phyloP scores from a whole-genome alignment of 208 protist genomes.

The Crithidia bombi region DNA sequence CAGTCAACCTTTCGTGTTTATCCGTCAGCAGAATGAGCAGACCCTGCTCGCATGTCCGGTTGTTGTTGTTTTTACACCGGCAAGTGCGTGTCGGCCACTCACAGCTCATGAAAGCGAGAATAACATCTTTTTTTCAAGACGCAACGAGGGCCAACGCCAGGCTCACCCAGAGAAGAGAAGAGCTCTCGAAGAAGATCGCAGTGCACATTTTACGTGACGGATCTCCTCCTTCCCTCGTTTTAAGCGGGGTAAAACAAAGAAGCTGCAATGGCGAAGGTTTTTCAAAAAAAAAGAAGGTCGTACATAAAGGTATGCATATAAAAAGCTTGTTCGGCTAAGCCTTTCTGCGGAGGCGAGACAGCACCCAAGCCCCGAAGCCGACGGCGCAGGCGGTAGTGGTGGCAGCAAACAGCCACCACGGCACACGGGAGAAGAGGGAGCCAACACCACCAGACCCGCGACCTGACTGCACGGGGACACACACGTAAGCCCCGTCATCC shows the following conservation, averaged over 20 bases:
- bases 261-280: neutral
- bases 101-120: no score
- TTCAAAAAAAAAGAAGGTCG: neutral
- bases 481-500: conserved; percentile 11
- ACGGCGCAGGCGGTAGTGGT: neutral
- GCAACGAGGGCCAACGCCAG: no score
- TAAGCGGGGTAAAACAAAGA: conserved; percentile 1
- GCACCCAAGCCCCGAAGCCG: neutral
- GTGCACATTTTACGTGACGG: no score
- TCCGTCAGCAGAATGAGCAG: no score
- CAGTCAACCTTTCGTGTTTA: neutral
- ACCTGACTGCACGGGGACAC: neutral
- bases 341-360: neutral
- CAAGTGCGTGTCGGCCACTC: no score
- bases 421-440: neutral
- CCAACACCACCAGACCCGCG: no score
- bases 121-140: no score
- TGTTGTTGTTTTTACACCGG: no score
- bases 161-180: no score
- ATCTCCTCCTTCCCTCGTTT: no score
- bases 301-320: neutral
- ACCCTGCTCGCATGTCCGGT: no score
- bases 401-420: conserved; percentile 13
- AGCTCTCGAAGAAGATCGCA: no score
- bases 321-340: neutral